Evolutionary conservation across 768 basidiomycete species (phyloP).

Genomic region (Russula sp.): DNA sequence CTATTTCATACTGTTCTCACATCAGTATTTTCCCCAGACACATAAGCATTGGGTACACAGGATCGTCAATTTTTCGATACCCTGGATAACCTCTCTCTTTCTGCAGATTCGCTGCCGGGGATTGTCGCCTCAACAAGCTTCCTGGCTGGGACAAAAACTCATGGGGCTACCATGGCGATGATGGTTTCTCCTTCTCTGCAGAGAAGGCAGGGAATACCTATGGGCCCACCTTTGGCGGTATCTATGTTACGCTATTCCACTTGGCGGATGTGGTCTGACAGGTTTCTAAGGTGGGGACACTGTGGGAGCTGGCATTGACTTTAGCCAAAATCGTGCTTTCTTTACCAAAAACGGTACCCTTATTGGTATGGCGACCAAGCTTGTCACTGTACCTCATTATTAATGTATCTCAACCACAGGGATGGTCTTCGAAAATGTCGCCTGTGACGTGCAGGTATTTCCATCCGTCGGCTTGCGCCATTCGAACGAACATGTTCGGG

Average conservation of each 20-base stretch:
- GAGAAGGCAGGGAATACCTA: constrained; percentile 70
- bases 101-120: constrained; percentile 61
- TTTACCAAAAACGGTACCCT: constrained; percentile 85
- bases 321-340: constrained; percentile 73
- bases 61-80: neutral
- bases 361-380: constrained; percentile 47
- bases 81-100: constrained; percentile 12
- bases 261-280: constrained; percentile 23
- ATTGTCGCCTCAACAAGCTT: constrained; percentile 66
- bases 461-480: constrained; percentile 90
- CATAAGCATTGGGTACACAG: constrained; percentile 73
- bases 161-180: constrained; percentile 94
- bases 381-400: constrained; percentile 15
- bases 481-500: constrained; percentile 68
- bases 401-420: constrained; percentile 42
- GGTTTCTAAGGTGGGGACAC: constrained; percentile 69
- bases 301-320: constrained; percentile 92
- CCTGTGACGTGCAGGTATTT: constrained; percentile 63
- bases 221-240: constrained; percentile 80
- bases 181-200: constrained; percentile 72
- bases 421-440: constrained; percentile 68
- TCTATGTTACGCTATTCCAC: constrained; percentile 34
- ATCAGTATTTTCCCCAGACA: constrained; percentile 46
- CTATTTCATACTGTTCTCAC: constrained; percentile 26
- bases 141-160: constrained; percentile 85